A percentile compares a stretch with the other conserved stretches of the same genome.
These are phyloP conservation scores for Pyrenochaeta sp. DNA, from an alignment of 2,329 filamentous ascomycete genomes.

Conservation along the genomic window DNA sequence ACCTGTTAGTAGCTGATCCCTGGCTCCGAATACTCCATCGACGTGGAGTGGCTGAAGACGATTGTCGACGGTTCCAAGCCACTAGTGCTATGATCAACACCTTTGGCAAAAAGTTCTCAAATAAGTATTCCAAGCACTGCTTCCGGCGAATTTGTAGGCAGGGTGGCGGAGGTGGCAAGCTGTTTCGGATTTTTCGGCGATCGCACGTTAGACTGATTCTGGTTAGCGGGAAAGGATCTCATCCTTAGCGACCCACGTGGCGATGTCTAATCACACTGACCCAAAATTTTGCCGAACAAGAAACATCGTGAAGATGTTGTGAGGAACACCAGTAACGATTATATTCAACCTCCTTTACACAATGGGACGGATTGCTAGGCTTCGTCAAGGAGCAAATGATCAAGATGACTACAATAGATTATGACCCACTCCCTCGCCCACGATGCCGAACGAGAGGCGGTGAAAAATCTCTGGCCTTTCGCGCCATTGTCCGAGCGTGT, in stretches of 20 bases:
- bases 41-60: background rate
- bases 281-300: background rate
- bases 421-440: conserved; percentile 21
- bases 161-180: background rate
- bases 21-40: too few species aligned
- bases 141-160: conserved; percentile 4
- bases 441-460: conserved; percentile 40
- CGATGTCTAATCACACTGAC: conserved; percentile 12
- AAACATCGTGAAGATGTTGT: conserved; percentile 6
- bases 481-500: conserved; percentile 36
- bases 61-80: conserved; percentile 24
- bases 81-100: conserved; percentile 31
- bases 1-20: too few species aligned
- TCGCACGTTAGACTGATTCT: background rate
- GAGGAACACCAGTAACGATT: background rate
- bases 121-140: conserved; percentile 26
- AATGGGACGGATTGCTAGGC: background rate
- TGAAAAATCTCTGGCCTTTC: conserved; percentile 37
- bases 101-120: conserved; percentile 15
- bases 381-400: background rate
- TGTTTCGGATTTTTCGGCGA: background rate
- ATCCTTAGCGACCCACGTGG: conserved; percentile 20
- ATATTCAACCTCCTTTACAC: background rate
- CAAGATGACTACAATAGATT: background rate
- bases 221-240: conserved; percentile 14